A percentile compares a stretch with the other conserved stretches of the same genome.
Conservation (phyloP, 345 rosid genomes). For the Gossypium sturtianum region DNA sequence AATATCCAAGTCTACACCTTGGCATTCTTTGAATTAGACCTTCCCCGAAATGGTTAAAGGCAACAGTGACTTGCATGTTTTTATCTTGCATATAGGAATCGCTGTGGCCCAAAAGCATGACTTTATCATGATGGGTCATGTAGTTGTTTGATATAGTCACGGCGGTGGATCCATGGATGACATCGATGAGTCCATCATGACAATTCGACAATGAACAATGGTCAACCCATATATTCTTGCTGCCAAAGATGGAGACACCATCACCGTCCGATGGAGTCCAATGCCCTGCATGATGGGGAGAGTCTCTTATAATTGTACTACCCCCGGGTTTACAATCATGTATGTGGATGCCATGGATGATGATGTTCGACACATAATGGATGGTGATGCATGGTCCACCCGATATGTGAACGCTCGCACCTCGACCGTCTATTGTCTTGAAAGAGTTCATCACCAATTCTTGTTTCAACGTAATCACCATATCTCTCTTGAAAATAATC, state of each 20-base stretch:
- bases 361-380: conserved; percentile 54
- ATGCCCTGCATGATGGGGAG: conserved; percentile 50
- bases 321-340: conserved; percentile 61
- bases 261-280: conserved; percentile 63
- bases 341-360: conserved; percentile 64
- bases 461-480: conserved; percentile 56
- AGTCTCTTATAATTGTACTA: conserved; percentile 44
- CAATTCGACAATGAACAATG: conserved; percentile 79
- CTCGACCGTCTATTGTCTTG: conserved; percentile 81
- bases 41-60: conserved; percentile 84
- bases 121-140: conserved; percentile 83
- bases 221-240: conserved; percentile 63
- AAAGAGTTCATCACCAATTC: conserved; percentile 62
- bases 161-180: conserved; percentile 72
- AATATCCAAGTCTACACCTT: conserved; percentile 72
- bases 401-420: conserved; percentile 67
- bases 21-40: conserved; percentile 90
- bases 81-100: conserved; percentile 60
- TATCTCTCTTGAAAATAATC: conserved; percentile 71
- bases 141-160: conserved; percentile 75
- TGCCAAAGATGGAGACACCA: conserved; percentile 46
- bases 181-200: conserved; percentile 69
- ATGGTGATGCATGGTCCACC: conserved; percentile 73
- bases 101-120: conserved; percentile 71
- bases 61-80: conserved; percentile 72